Evolutionary conservation across 2,329 filamentous ascomycete genomes (phyloP).

Genomic region (Thermoascus crustaceus): DNA sequence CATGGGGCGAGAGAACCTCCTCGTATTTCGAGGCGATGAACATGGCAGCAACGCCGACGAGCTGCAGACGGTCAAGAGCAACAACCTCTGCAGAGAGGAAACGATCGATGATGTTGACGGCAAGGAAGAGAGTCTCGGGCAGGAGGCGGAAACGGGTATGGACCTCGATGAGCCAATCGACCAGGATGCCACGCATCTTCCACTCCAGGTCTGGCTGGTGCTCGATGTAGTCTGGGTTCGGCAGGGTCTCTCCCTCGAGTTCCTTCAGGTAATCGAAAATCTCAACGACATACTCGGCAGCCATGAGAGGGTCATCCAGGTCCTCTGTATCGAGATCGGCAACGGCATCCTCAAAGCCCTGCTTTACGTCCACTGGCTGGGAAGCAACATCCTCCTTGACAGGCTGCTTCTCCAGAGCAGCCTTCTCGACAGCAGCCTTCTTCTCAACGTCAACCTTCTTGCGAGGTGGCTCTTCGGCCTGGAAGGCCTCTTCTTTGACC

Average conservation of each 20-base stretch:
- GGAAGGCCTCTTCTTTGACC: constrained; percentile 50
- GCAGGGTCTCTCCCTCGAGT: constrained; percentile 70
- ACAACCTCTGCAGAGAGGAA: constrained; percentile 95
- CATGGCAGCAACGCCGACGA: constrained; percentile 97
- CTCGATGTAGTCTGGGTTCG: constrained; percentile 90
- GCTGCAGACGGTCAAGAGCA: constrained; percentile 87
- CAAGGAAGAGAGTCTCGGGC: constrained; percentile 91
- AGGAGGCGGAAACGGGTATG: constrained; percentile 94
- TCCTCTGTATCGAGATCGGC: constrained; percentile 75
- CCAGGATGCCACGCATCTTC: constrained; percentile 95
- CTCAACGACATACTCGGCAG: constrained; percentile 91
- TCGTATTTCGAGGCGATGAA: constrained; percentile 99
- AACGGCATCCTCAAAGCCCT: constrained; percentile 26
- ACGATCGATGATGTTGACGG: constrained; percentile 96
- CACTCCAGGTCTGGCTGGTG: constrained; percentile 93
- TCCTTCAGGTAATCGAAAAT: constrained; percentile 94
- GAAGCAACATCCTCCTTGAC: constrained; percentile 20
- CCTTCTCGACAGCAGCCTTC: constrained; percentile 27
- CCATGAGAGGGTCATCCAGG: constrained; percentile 90
- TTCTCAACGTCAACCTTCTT: constrained; percentile 57
- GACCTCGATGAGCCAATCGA: constrained; percentile 98
- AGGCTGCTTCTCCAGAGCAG: constrained; percentile 27
- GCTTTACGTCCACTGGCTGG: constrained; percentile 36
- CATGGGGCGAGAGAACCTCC: constrained; percentile 92
- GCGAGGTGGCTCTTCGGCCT: constrained; percentile 55